Evolutionary conservation across 2,329 filamentous ascomycete genomes (phyloP), one percentile per base, ranked within the genome.

Genomic region (Sarocladium brachiariae): DNA sequence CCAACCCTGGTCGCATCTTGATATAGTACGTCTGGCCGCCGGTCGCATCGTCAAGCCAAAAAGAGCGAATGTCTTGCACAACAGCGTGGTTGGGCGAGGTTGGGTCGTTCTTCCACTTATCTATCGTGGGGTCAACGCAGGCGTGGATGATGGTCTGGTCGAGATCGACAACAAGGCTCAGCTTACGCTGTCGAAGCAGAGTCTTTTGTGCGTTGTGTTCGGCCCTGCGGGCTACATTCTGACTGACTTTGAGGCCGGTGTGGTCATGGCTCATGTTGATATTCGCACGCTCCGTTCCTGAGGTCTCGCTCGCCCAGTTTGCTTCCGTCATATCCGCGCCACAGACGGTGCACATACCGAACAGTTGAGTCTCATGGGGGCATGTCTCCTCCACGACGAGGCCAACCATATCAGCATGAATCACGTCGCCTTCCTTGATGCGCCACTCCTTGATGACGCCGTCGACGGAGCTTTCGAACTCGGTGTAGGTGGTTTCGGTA

Each of bases 91-190:
- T 99, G 16, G 93, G 90, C 59, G 95, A 96, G 3, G 81, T 77
- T 21, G 85, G 81, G 65, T 99, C 91, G 47, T 82, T 78, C 73
- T 95, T 88, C 93, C 93, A 99, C 65, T 99, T 92, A 56, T 86
- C 90, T 50, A 99, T 85, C 0, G 93, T 99, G 6, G 91, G 92
- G 59, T 99, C 93, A 61, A 97, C 95, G 55, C 90, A 96, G 23
- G 93, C 93, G 67, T 99, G 93, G 58, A 99, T 99, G 61, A 99
- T 93, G 52, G 93, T 99, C 72, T 97, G 92, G 65, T 99, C 93
- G 50, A 99, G 76, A 75, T 99, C 93, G 59, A 99, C 93, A 23
- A 99, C 93, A 39, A 99, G 77, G 41, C 88, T 95, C 39, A 99
- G 78, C 70, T 95, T 96, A 58, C 86, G 82, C 54, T 86, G 81